Conservation (phyloP, 1,284 basidiomycete genomes). For the Heterobasidion irregulare region DNA sequence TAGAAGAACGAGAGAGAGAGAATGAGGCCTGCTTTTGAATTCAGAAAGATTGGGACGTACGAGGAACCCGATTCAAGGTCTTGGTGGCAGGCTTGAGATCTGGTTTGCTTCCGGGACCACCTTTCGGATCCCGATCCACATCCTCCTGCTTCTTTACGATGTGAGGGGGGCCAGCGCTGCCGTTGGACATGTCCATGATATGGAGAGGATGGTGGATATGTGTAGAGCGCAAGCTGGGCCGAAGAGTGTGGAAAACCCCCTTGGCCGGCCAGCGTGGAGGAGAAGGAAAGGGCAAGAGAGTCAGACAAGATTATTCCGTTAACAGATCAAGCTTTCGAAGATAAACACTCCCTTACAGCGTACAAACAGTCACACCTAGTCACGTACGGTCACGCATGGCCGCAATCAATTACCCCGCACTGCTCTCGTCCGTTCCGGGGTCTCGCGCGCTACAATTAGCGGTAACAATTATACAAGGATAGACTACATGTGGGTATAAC, state of each 20-base stretch:
- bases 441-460: too few relatives aligned
- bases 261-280: constrained; percentile 4
- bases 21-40: constrained; percentile 13
- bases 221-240: not conserved
- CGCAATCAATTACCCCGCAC: too few relatives aligned
- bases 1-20: constrained; percentile 18
- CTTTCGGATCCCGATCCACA: constrained; percentile 27
- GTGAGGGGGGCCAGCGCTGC: constrained; percentile 11
- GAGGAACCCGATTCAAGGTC: constrained; percentile 75
- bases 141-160: constrained; percentile 35
- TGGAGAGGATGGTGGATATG: not conserved
- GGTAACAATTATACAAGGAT: too few relatives aligned
- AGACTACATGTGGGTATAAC: too few relatives aligned
- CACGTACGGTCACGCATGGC: too few relatives aligned
- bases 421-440: too few relatives aligned
- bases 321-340: not conserved
- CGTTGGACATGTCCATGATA: constrained; percentile 22
- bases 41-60: constrained; percentile 35
- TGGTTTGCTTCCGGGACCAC: constrained; percentile 28
- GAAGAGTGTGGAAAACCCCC: constrained; percentile 8
- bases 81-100: constrained; percentile 63
- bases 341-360: not conserved
- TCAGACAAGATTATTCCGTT: not conserved
- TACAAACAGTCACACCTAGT: not conserved
- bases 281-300: constrained; percentile 3